Base-by-base conservation (phyloP, 2,329 filamentous ascomycete genomes). In the Thelonectria rubi region DNA sequence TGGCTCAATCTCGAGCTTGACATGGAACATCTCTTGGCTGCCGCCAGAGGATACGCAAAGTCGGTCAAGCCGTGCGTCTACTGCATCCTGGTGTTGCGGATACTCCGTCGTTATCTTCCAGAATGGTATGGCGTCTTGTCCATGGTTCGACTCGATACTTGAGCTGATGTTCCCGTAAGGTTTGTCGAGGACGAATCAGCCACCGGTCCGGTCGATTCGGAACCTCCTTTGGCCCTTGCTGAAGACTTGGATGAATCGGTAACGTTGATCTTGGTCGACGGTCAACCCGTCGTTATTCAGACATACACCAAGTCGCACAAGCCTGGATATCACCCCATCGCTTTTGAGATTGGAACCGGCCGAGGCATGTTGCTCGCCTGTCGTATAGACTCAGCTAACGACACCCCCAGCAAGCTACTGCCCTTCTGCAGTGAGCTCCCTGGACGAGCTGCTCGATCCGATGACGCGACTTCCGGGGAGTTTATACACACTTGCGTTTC, bases 51-150 rank as follows among this genome's bases (percentile, higher is more conserved):
- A n/a, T 34, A 45, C 18, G 39, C 47, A 15, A 45, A 43, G 21
- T 15, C 37, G 3, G 12, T 58, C 15, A 21, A 21, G 24, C 47
- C 55, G 20, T 58, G 55, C 18, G 11, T 39, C 3, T 58, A 34
- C 39, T 58, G 55, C 30, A 15, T 37, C 20, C 3, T 51, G n/a
- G 5, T 58, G 21, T 8, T 58, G 12, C 3, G 17, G 6, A 21
- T 15, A 17, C 39, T 52, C 17, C n/a, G 21, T 14, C 18, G 26
- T 17, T 52, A 52, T 26, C 37, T 58, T 14, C 47, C 47, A n/a
- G 37, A 52, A n/a, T 58, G 55, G 55, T 58, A 58, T 7, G 32
- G 8, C 7, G 18, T 17, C 18, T n/a, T n/a, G 30, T 42, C 20
- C n/a, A n/a, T n/a, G 15, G 17, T 18, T 43, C 17, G 40, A 21